Conservation (phyloP, 768 basidiomycete genomes). For the Suillus paluster region DNA sequence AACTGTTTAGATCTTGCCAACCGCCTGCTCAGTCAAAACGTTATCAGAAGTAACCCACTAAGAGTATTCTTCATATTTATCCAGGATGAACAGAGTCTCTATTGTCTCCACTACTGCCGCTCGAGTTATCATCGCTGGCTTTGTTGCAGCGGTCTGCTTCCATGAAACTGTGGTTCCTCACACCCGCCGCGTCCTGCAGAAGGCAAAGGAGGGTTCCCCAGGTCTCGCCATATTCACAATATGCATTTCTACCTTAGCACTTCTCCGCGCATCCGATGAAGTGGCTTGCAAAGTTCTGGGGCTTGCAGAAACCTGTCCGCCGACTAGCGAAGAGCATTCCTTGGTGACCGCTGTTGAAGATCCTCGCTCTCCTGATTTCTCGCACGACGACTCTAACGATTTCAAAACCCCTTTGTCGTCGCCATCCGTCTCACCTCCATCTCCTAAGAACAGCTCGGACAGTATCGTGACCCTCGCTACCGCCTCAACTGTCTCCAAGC, state of each 20-base stretch:
- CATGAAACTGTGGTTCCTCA: background rate
- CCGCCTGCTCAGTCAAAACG: background rate
- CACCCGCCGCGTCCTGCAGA: background rate
- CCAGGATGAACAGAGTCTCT: background rate
- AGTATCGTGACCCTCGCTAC: background rate
- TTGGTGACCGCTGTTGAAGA: background rate
- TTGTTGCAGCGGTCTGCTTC: background rate
- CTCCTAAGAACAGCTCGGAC: background rate
- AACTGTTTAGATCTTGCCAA: background rate
- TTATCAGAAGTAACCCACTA: no score
- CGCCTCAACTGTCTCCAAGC: background rate
- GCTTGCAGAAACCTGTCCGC: background rate
- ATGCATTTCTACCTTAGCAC: background rate
- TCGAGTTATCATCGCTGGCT: background rate
- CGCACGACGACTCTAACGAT: background rate
- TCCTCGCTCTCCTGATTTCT: background rate
- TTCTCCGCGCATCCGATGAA: background rate
- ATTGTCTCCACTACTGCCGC: background rate
- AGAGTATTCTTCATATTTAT: no score
- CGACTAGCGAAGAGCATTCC: background rate
- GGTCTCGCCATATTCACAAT: background rate
- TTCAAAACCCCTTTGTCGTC: constrained; percentile 4
- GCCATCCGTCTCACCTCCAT: background rate
- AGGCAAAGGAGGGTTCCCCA: background rate
- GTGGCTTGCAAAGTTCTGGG: background rate